Evolutionary conservation across 768 basidiomycete species (phyloP), one percentile per base, ranked within the genome.

Genomic region (Termitomyces titanicus): DNA sequence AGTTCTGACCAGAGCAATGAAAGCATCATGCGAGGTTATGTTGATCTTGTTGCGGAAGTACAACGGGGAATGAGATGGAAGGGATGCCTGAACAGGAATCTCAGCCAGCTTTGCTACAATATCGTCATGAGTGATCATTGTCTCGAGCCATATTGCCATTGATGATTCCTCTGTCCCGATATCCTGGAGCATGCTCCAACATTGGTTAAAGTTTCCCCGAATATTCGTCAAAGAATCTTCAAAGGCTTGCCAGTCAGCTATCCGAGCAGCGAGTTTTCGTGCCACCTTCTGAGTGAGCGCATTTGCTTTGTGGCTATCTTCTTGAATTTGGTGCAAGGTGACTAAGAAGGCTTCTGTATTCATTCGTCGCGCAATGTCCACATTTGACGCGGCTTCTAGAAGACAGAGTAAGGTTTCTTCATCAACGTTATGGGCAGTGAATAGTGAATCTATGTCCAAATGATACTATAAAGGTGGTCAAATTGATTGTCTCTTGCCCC

Each of bases 71-170:
- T 67, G 70, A 39, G 66, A 63, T 18, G 68, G 62, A 20, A 74
- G 61, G 12, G 64, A 64, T 0, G 68, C 63, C 37, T 73, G 51
- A 9, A 74, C 65, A 12, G 78, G 72, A 34, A 74, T 77, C 53
- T 75, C 74, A 6, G 66, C 66, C 20, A 85, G 68, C 50, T 74
- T 79, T 2, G 72, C 62, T 42, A 76, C 64, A 13, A 91, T 68
- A 52, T 82, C 79, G 0, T 70, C 73, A 42, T 86, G 80, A n/a
- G 76, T 74, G 25, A 83, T 74, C 79, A 91, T 83, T 10, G 82
- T 85, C 52, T 80, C 83, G 12, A 92, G 71, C 85, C 85, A 89
- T 44, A 86, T 83, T 6, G 89, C 89, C 49, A 86, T 75, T 1
- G 87, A 79, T 54, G 80, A 78, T 59, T 91, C 89, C 46, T 86